Evolutionary conservation across 768 basidiomycete genomes (phyloP).

Genomic region (Termitomyces heimii): DNA sequence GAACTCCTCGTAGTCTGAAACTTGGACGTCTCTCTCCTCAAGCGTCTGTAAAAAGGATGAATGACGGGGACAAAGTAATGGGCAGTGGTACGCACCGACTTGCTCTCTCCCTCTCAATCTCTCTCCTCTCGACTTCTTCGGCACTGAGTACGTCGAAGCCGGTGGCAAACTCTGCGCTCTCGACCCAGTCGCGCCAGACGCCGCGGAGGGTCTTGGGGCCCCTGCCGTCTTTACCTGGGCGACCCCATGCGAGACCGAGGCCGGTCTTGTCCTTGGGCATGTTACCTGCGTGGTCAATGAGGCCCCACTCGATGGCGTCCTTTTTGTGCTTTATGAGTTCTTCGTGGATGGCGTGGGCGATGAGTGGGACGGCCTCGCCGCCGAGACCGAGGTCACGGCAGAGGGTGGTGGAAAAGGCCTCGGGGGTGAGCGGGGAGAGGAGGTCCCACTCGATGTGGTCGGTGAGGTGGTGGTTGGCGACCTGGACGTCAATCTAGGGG

Average conservation of each 20-base stretch:
- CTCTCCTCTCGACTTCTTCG: slow-evolving; percentile 90
- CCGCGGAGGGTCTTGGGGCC: slow-evolving; percentile 81
- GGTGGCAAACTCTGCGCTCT: slow-evolving; percentile 87
- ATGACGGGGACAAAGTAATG: no score
- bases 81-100: slow-evolving; percentile 40
- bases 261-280: slow-evolving; percentile 80
- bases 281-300: slow-evolving; percentile 38
- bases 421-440: slow-evolving; percentile 86
- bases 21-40: slow-evolving; percentile 36
- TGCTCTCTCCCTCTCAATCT: slow-evolving; percentile 82
- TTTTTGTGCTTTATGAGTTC: slow-evolving; percentile 94
- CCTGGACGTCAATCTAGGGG: slow-evolving; percentile 89
- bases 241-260: slow-evolving; percentile 67
- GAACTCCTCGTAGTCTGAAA: slow-evolving; percentile 36
- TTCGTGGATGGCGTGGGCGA: slow-evolving; percentile 92
- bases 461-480: slow-evolving; percentile 83
- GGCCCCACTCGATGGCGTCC: slow-evolving; percentile 91
- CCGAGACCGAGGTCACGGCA: slow-evolving; percentile 83
- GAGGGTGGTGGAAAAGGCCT: slow-evolving; percentile 73
- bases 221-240: slow-evolving; percentile 70
- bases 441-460: slow-evolving; percentile 99
- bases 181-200: slow-evolving; percentile 94
- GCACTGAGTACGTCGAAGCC: slow-evolving; percentile 79
- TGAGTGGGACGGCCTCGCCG: slow-evolving; percentile 82
- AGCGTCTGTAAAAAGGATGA: slow-evolving; percentile 19